phyloP scores from a whole-genome alignment of 805 yeast genomes.

The Cyberlindnera mrakii region DNA sequence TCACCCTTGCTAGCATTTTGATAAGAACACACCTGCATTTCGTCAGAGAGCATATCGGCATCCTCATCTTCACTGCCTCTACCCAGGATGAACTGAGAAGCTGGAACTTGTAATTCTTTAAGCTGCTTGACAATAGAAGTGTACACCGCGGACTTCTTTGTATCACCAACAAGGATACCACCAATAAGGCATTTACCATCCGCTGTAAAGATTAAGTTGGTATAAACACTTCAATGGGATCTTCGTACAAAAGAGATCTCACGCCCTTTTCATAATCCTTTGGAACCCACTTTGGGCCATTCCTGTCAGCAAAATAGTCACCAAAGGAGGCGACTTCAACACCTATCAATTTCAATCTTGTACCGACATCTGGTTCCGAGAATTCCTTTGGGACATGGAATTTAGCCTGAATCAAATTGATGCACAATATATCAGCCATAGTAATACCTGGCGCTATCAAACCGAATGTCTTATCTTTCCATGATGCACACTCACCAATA shows the following conservation, averaged over 20 bases:
- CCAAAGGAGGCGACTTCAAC: conserved; percentile 35
- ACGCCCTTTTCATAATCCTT: conserved; percentile 21
- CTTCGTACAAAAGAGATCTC: conserved; percentile 25
- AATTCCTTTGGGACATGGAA: conserved; percentile 25
- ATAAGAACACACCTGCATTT: conserved; percentile 32
- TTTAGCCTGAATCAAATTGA: conserved; percentile 31
- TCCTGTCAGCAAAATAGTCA: conserved; percentile 30
- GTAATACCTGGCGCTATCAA: conserved; percentile 33
- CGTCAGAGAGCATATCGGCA: conserved; percentile 26
- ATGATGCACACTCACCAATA: conserved; percentile 32
- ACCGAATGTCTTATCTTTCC: conserved; percentile 31
- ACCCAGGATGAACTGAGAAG: conserved; percentile 28
- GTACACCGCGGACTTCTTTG: conserved; percentile 27
- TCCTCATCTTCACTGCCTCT: conserved; percentile 24
- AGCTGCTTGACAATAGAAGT: conserved; percentile 23
- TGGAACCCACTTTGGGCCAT: conserved; percentile 31
- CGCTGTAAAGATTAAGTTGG: conserved; percentile 27
- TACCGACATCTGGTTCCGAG: conserved; percentile 30
- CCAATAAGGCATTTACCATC: conserved; percentile 32
- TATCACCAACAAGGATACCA: conserved; percentile 32
- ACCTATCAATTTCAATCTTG: conserved; percentile 32
- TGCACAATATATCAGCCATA: conserved; percentile 31
- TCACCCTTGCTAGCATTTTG: conserved; percentile 30
- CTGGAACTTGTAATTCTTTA: conserved; percentile 26
- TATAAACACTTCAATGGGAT: conserved; percentile 30